Percentiles rank a stretch among this genome's conserved stretches.
Evolutionary conservation across 129 eudicot species (phyloP).

Genomic region (Lactuca saligna): DNA sequence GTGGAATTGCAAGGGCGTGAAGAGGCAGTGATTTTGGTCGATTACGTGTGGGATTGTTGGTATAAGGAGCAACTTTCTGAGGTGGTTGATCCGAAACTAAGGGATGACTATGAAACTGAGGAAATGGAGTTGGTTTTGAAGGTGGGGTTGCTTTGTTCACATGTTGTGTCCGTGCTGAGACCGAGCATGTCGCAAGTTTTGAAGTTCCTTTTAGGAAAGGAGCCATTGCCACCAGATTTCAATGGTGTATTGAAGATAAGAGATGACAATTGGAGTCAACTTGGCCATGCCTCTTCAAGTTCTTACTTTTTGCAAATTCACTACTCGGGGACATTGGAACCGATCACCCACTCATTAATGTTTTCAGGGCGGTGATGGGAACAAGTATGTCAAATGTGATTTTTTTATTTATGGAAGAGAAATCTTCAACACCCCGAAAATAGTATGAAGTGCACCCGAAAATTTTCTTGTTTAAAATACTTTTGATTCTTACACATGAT

Average conservation of each 20-base stretch:
- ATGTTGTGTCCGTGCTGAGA: slow-evolving; percentile 24
- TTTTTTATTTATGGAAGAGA: no score
- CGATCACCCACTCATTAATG: slow-evolving; percentile 18
- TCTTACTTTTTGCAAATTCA: slow-evolving; percentile 28
- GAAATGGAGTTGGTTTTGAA: slow-evolving; percentile 35
- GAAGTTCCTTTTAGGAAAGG: slow-evolving; percentile 24
- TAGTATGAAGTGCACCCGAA: no score
- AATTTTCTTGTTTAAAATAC: no score
- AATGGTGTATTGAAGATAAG: slow-evolving; percentile 27
- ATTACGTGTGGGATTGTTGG: slow-evolving; percentile 40
- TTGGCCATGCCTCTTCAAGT: slow-evolving; percentile 2
- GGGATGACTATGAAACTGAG: not conserved
- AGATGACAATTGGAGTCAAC: slow-evolving; percentile 1
- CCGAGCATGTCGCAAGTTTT: slow-evolving; percentile 43
- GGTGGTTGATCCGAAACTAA: slow-evolving; percentile 21
- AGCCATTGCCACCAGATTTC: slow-evolving; percentile 26
- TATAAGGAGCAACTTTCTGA: slow-evolving; percentile 18
- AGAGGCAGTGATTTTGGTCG: slow-evolving; percentile 34
- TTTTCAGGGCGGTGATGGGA: slow-evolving; percentile 13
- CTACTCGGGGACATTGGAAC: slow-evolving; percentile 22
- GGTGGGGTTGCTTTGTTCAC: slow-evolving; percentile 38
- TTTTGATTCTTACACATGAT: no score
- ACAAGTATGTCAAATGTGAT: no score
- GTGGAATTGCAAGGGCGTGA: slow-evolving; percentile 31
- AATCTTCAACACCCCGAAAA: no score